Percentiles rank a stretch among this genome's conserved stretches.
Evolutionary conservation across 164 flowering plant genomes (phyloP).

Genomic region (Annona cherimola): DNA sequence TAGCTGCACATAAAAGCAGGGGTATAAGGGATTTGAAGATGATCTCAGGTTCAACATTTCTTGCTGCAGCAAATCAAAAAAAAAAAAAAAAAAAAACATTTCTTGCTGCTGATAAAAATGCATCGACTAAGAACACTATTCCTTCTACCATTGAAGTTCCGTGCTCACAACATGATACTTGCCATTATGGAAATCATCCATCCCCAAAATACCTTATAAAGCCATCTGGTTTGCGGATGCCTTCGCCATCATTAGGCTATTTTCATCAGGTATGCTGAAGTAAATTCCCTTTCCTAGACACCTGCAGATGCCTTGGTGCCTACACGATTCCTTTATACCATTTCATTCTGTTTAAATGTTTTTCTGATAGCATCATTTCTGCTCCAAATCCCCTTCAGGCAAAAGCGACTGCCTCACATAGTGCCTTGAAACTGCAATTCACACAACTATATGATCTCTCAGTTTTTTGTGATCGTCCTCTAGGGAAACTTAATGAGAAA

Average conservation of each 20-base stretch:
- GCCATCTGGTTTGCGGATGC: conserved; percentile 87
- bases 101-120: conserved; percentile 14
- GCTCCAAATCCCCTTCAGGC: conserved; percentile 31
- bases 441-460: conserved; percentile 18
- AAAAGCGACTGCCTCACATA: conserved; percentile 31
- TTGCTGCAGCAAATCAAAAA: no score
- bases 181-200: conserved; percentile 21
- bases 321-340: neutral
- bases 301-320: neutral
- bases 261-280: conserved; percentile 56
- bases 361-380: no score
- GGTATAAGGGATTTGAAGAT: conserved; percentile 16
- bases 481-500: conserved; percentile 4
- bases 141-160: conserved; percentile 15
- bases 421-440: conserved; percentile 9
- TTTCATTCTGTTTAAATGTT: neutral
- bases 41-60: conserved; percentile 10
- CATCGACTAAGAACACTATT: conserved; percentile 14
- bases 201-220: conserved; percentile 30
- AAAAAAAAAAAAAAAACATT: no score
- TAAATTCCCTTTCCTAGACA: neutral
- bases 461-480: conserved; percentile 15
- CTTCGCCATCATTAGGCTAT: conserved; percentile 79
- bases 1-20: conserved; percentile 14
- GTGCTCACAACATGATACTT: conserved; percentile 17